A percentile compares a stretch with the other conserved stretches of the same genome.
Conservation (phyloP, 2,329 filamentous ascomycete species). For the Fusarium sp. region DNA sequence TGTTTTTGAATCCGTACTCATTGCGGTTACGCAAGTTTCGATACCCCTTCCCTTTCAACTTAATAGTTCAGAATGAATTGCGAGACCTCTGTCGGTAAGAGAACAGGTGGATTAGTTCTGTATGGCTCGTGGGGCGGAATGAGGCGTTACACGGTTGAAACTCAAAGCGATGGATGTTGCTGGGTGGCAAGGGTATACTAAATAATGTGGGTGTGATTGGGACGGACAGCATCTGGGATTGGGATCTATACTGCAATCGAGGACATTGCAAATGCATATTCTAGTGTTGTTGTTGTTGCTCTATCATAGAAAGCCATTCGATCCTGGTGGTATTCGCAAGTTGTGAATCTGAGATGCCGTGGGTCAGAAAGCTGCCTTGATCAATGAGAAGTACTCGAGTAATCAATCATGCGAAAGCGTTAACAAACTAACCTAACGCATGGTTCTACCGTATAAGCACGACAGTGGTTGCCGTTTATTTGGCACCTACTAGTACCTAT, state of each 20-base stretch:
- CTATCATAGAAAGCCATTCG: slow-evolving; percentile 12
- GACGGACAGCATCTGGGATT: slow-evolving; percentile 15
- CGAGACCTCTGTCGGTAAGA: slow-evolving; percentile 29
- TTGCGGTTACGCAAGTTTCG: slow-evolving; percentile 37
- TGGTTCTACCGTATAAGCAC: neutral
- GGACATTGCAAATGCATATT: slow-evolving; percentile 4
- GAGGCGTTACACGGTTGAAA: slow-evolving; percentile 32
- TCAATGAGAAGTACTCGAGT: neutral
- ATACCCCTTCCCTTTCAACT: slow-evolving; percentile 39
- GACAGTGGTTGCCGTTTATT: neutral
- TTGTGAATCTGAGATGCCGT: neutral
- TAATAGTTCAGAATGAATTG: slow-evolving; percentile 26
- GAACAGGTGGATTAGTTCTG: slow-evolving; percentile 27
- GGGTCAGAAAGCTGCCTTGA: neutral
- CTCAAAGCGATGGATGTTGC: slow-evolving; percentile 18
- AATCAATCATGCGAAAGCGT: neutral
- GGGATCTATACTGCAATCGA: slow-evolving; percentile 20
- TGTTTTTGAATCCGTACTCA: slow-evolving; percentile 16
- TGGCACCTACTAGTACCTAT: neutral
- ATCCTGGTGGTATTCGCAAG: neutral
- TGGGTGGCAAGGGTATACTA: slow-evolving; percentile 10
- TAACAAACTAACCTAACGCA: neutral
- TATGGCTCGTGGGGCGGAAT: slow-evolving; percentile 35
- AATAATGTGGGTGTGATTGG: slow-evolving; percentile 2
- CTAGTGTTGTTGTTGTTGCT: slow-evolving; percentile 2